These are phyloP conservation scores for Candida nanaspora DNA, from an alignment of 805 yeast genomes.

Conservation along the genomic window DNA sequence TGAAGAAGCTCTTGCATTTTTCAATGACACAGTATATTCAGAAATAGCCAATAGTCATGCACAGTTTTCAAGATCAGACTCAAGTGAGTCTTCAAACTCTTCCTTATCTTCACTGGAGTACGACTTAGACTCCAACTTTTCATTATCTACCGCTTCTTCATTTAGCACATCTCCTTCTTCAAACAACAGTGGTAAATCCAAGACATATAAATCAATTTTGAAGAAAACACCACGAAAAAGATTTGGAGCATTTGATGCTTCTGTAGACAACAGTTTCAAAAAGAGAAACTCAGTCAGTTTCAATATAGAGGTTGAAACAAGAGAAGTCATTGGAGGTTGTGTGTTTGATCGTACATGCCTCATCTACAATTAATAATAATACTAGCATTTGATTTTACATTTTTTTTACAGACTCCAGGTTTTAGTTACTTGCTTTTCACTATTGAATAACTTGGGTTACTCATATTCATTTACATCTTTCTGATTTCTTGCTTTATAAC, in stretches of 20 bases:
- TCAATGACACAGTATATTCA: too few species aligned
- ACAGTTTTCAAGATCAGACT: not conserved
- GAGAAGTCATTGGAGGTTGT: conserved; percentile 38
- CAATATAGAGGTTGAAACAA: conserved; percentile 32
- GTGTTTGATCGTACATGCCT: conserved; percentile 29
- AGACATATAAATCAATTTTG: conserved; percentile 6
- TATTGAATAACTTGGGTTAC: too few species aligned
- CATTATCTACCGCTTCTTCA: conserved; percentile 1
- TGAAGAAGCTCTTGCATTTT: too few species aligned
- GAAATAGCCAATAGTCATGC: not conserved
- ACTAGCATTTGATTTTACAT: too few species aligned
- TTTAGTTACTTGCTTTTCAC: too few species aligned
- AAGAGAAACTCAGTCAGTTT: conserved; percentile 31
- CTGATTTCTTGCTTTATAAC: too few species aligned
- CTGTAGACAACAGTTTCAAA: not conserved
- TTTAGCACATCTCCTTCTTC: conserved; percentile 1
- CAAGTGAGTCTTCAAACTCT: not conserved
- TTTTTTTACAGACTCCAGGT: too few species aligned
- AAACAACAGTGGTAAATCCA: not conserved
- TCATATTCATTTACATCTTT: too few species aligned
- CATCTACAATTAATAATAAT: not conserved
- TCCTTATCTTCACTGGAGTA: not conserved
- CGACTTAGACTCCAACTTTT: not conserved
- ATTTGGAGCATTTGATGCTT: not conserved
- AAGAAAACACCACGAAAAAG: conserved; percentile 5